These are phyloP conservation scores for Cucumis hystrix DNA, from an alignment of 306 rosid species.

Conservation along the genomic window DNA sequence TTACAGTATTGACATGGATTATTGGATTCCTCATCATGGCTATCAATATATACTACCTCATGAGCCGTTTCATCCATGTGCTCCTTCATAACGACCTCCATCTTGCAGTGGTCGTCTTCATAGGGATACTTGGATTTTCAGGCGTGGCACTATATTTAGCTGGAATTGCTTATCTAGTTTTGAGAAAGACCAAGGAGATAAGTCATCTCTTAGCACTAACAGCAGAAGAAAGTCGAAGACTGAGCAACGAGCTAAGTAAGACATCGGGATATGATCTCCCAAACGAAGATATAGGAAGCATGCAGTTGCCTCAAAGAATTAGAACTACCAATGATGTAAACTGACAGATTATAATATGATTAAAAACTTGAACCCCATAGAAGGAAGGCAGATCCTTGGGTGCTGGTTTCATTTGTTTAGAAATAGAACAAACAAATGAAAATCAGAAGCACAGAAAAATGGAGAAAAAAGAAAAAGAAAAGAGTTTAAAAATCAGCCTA, in stretches of 20 bases:
- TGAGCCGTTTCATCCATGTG: conserved; percentile 50
- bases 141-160: conserved; percentile 68
- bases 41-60: conserved; percentile 64
- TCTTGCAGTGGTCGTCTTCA: conserved; percentile 36
- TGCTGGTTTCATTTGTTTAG: conserved; percentile 4
- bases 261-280: conserved; percentile 29
- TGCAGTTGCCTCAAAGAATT: conserved; percentile 77
- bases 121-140: conserved; percentile 72
- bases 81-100: conserved; percentile 48
- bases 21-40: conserved; percentile 56
- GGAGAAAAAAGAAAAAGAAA: not conserved
- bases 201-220: conserved; percentile 53
- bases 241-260: conserved; percentile 26
- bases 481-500: not conserved
- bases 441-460: not conserved
- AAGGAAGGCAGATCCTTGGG: not conserved
- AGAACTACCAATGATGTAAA: conserved; percentile 30
- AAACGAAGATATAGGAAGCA: conserved; percentile 72
- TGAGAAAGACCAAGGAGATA: conserved; percentile 48
- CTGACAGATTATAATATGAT: conserved; percentile 8
- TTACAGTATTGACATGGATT: conserved; percentile 64
- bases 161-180: conserved; percentile 56
- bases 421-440: not conserved
- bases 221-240: conserved; percentile 45
- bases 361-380: not conserved